A percentile compares a stretch with the other conserved stretches of the same genome.
These are phyloP conservation scores for Akanthomyces uredinophilus DNA, from an alignment of 2,329 filamentous ascomycete species.

Conservation along the genomic window DNA sequence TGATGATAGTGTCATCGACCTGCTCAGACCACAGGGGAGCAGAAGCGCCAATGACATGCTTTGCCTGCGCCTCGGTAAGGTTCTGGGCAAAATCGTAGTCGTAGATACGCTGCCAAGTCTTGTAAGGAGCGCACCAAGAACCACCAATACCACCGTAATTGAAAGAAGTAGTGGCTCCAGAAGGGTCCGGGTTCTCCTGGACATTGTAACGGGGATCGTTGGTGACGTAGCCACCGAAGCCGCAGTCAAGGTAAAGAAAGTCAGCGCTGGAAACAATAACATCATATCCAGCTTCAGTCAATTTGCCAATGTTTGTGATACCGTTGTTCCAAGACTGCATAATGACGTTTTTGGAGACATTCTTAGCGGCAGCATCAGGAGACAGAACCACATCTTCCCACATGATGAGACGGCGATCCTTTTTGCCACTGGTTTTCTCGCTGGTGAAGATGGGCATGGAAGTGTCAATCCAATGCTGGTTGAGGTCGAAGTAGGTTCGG, in stretches of 20 bases:
- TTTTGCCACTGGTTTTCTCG: slow-evolving; percentile 19
- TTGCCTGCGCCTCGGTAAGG: slow-evolving; percentile 40
- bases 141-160: slow-evolving; percentile 50
- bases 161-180: slow-evolving; percentile 36
- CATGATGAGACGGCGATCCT: slow-evolving; percentile 49
- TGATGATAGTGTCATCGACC: slow-evolving; percentile 47
- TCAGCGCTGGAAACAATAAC: slow-evolving; percentile 52
- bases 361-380: slow-evolving; percentile 37
- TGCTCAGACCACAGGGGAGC: slow-evolving; percentile 51
- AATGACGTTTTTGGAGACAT: slow-evolving; percentile 45
- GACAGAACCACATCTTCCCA: slow-evolving; percentile 50
- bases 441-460: slow-evolving; percentile 43
- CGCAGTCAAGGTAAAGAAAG: slow-evolving; percentile 54
- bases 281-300: slow-evolving; percentile 45
- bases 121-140: slow-evolving; percentile 55
- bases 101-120: slow-evolving; percentile 57
- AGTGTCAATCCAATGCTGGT: slow-evolving; percentile 50
- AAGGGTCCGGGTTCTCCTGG: slow-evolving; percentile 43
- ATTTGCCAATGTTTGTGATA: slow-evolving; percentile 44
- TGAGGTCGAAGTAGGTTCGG: slow-evolving; percentile 42
- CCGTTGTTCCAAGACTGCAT: slow-evolving; percentile 53
- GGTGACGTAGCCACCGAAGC: slow-evolving; percentile 46
- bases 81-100: slow-evolving; percentile 50
- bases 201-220: slow-evolving; percentile 54
- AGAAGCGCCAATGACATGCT: slow-evolving; percentile 46